A percentile compares a stretch with the other conserved stretches of the same genome.
Conservation (phyloP, 1,139 yeast species). For the Suhomyces ambrosiae region DNA sequence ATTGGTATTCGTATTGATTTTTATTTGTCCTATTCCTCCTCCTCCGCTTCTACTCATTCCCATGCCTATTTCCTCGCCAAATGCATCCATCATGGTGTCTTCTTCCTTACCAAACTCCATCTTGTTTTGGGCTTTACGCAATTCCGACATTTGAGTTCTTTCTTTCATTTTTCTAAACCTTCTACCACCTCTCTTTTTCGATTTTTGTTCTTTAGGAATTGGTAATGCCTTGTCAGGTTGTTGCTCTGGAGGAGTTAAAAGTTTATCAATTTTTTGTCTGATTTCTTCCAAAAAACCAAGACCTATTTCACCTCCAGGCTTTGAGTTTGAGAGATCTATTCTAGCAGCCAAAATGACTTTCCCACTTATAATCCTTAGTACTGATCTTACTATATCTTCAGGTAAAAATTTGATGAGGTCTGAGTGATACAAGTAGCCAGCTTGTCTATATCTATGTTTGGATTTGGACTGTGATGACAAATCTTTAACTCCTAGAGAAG, state of each 20-base stretch:
- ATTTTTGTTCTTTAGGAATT: constrained; percentile 72
- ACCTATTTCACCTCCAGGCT: constrained; percentile 60
- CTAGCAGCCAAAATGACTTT: constrained; percentile 84
- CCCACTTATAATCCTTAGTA: constrained; percentile 77
- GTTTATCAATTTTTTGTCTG: constrained; percentile 62
- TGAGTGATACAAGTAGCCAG: constrained; percentile 63
- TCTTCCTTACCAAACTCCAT: constrained; percentile 81
- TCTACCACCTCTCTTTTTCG: constrained; percentile 87
- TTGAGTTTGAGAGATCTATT: constrained; percentile 57
- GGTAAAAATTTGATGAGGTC: constrained; percentile 59
- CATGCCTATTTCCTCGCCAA: constrained; percentile 80
- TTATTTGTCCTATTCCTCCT: constrained; percentile 39
- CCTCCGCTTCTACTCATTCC: constrained; percentile 62
- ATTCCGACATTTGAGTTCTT: constrained; percentile 76
- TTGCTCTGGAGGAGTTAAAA: constrained; percentile 77
- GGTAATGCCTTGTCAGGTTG: constrained; percentile 76
- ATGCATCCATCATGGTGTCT: constrained; percentile 60
- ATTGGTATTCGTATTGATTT: constrained; percentile 42
- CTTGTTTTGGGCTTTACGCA: constrained; percentile 81
- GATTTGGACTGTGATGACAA: constrained; percentile 38
- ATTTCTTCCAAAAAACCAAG: constrained; percentile 60
- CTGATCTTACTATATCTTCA: constrained; percentile 62
- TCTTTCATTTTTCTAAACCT: constrained; percentile 79
- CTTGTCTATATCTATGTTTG: constrained; percentile 48
- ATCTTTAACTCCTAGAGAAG: constrained; percentile 72